These are phyloP conservation scores for Herpetospermum pedunculosum DNA, from an alignment of 306 rosid species.

Conservation along the genomic window DNA sequence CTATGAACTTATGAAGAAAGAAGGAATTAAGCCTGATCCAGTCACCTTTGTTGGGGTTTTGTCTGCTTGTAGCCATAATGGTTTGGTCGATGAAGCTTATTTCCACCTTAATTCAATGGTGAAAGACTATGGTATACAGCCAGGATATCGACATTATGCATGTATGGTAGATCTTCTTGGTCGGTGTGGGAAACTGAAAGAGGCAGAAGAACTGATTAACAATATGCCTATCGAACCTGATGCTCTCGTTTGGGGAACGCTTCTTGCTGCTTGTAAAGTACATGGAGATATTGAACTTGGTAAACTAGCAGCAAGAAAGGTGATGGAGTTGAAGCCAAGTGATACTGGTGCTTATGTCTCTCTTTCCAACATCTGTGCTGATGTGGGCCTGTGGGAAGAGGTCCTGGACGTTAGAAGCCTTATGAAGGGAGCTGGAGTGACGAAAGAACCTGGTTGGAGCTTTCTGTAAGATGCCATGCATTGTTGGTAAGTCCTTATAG, in stretches of 20 bases:
- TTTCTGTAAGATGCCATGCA: conserved; percentile 11
- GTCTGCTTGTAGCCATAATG: conserved; percentile 59
- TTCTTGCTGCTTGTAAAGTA: conserved; percentile 68
- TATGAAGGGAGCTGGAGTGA: conserved; percentile 37
- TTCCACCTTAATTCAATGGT: conserved; percentile 51
- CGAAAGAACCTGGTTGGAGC: conserved; percentile 72
- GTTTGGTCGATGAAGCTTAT: conserved; percentile 66
- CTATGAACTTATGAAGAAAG: conserved; percentile 48
- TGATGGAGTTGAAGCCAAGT: conserved; percentile 43
- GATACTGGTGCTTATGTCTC: conserved; percentile 54
- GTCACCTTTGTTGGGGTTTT: conserved; percentile 70
- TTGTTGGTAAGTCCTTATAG: conserved; percentile 1
- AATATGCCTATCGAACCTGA: conserved; percentile 44
- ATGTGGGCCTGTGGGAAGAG: conserved; percentile 58
- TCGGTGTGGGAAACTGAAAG: conserved; percentile 53
- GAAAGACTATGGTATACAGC: conserved; percentile 36
- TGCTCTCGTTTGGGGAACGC: conserved; percentile 60
- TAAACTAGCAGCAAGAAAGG: conserved; percentile 45
- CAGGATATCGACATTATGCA: conserved; percentile 55
- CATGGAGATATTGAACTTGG: conserved; percentile 64
- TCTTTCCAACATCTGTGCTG: conserved; percentile 67
- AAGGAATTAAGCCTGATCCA: conserved; percentile 60
- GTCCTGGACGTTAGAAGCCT: conserved; percentile 44
- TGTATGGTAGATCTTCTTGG: conserved; percentile 76
- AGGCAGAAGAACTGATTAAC: conserved; percentile 48